A percentile compares a stretch with the other conserved stretches of the same genome.
Conservation (phyloP, 441 rosid species). For the Syzygium malaccense region DNA sequence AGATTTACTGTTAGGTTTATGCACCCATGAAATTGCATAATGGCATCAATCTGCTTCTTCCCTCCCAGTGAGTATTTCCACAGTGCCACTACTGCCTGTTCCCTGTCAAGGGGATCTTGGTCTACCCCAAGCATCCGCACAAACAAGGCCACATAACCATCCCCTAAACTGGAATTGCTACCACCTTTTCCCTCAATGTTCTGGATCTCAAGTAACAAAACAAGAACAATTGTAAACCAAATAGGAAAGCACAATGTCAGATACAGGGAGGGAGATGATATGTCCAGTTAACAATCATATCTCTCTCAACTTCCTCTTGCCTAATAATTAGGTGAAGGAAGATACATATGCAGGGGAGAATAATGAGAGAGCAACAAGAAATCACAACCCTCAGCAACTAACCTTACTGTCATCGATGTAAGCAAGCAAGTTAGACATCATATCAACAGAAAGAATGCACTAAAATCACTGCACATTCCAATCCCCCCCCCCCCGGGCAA, state of each 20-base stretch:
- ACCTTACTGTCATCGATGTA: neutral
- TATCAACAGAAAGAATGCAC: neutral
- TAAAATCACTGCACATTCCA: neutral
- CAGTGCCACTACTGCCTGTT: conserved; percentile 61
- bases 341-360: neutral
- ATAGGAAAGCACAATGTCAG: neutral
- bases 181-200: conserved; percentile 24
- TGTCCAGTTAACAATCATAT: neutral
- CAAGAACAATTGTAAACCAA: neutral
- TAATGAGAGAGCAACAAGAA: neutral
- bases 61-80: conserved; percentile 83
- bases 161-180: conserved; percentile 41
- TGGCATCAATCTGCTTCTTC: conserved; percentile 60
- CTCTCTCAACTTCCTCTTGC: neutral
- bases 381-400: neutral
- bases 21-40: conserved; percentile 77
- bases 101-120: conserved; percentile 72
- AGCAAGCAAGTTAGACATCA: neutral
- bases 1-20: conserved; percentile 59
- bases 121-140: conserved; percentile 88
- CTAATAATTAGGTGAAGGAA: neutral
- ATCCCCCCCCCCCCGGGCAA: neutral
- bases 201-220: conserved; percentile 15
- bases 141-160: conserved; percentile 58
- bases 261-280: neutral